Conservation (phyloP, 306 rosid species). For the Crotalaria pallida region DNA sequence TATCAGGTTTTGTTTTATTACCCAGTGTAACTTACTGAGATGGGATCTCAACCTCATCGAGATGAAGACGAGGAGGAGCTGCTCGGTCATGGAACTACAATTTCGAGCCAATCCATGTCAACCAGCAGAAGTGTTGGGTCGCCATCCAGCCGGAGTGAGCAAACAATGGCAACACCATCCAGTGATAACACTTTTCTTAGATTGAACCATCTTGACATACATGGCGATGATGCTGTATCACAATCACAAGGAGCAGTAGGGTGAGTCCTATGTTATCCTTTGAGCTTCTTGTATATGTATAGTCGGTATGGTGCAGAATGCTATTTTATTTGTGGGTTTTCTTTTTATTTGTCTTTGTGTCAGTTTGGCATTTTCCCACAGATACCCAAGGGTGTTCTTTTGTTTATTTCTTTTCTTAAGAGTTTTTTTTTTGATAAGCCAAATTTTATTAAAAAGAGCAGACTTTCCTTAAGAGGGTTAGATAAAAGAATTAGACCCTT, state of each 20-base stretch:
- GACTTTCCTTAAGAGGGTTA: not conserved
- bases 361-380: not conserved
- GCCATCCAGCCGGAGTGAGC: slow-evolving; percentile 91
- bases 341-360: not conserved
- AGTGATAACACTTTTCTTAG: slow-evolving; percentile 64
- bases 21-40: slow-evolving; percentile 18
- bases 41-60: slow-evolving; percentile 72
- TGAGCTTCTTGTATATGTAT: slow-evolving; percentile 1
- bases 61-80: slow-evolving; percentile 72
- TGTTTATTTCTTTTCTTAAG: not conserved
- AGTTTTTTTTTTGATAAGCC: no score
- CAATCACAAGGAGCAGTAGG: slow-evolving; percentile 82
- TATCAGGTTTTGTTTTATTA: not conserved
- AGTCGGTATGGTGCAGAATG: not conserved
- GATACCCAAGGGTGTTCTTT: not conserved
- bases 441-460: no score
- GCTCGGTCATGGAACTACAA: slow-evolving; percentile 45
- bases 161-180: slow-evolving; percentile 81
- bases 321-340: not conserved
- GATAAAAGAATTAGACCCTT: not conserved
- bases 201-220: slow-evolving; percentile 74
- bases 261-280: slow-evolving; percentile 41
- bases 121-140: slow-evolving; percentile 94
- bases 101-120: slow-evolving; percentile 82
- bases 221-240: slow-evolving; percentile 85